phyloP scores from a whole-genome alignment of 257 asterid genomes.

The Marsdenia floribunda region DNA sequence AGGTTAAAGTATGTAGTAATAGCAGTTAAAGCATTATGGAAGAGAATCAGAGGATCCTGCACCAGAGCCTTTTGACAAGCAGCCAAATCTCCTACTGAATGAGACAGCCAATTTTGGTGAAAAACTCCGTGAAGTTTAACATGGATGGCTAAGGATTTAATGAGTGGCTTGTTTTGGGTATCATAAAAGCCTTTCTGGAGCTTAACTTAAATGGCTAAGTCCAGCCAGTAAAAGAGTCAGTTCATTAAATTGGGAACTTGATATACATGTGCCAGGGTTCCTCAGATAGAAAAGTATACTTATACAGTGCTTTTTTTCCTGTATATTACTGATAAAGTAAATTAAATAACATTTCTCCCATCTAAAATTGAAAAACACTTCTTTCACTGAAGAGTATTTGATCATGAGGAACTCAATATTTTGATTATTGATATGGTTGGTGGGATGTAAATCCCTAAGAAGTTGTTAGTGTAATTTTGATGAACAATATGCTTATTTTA shows the following conservation, averaged over 20 bases:
- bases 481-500: no score
- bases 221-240: neutral
- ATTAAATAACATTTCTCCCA: no score
- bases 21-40: neutral
- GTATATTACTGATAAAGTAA: neutral
- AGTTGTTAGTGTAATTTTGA: no score
- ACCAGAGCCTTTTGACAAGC: neutral
- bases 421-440: no score
- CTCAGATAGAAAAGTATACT: neutral
- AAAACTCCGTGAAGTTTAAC: neutral
- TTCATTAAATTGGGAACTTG: neutral
- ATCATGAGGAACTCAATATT: no score
- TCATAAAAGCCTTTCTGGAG: neutral
- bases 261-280: neutral
- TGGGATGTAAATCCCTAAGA: no score
- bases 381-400: no score
- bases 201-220: neutral
- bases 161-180: neutral
- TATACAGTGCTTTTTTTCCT: neutral
- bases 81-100: neutral
- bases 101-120: neutral
- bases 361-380: no score
- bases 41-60: neutral
- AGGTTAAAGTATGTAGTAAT: neutral
- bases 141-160: neutral